Base-by-base conservation (phyloP, 768 basidiomycete genomes). In the Pleurotus ostreatus region DNA sequence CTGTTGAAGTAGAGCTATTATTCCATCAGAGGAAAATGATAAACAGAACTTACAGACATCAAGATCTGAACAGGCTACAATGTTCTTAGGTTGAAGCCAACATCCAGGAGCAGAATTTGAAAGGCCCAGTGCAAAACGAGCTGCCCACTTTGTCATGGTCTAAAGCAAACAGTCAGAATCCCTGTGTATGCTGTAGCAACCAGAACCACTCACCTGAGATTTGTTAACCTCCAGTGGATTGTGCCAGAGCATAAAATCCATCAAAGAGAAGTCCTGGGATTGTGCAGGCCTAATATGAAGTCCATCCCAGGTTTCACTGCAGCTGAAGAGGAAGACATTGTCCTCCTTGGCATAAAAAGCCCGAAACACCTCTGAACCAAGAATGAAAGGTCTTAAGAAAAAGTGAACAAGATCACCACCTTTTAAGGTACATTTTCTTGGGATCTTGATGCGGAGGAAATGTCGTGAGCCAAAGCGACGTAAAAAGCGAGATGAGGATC, bases 381-480 rank as follows among this genome's bases (percentile, higher is more conserved):
- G 61, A 16, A 89, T 62, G 45, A 88, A 75, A 0, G 82, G 79
- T 37, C 76, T 71, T 8, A 65, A 60, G 51, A 86, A 74, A 55
- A 76, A 84, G 0, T 68, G 55, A n/a, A 70, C 51, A 0, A 84
- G 66, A 13, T 60, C 56, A 1, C 71, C 64, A 4, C 68, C 57
- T 7, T 63, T 55, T 13, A 63, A 67, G 57, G 78, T 57, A 1
- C 68, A 8, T 0, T 67, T 49, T 34, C 68, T 70, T 0, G 72
- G 61, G 4, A 87, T 59, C 46, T 76, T 78, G 55, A 88, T 64
- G 2, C 80, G 74, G 3, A 90, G 62, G 34, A 89, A 72, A 22
- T 69, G 68, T n/a, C 71, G 70, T n/a, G 86, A 88, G 0, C 88
- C 88, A 63, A 83, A 88, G 3, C 80, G 72, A 12, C 88, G 77